Evolutionary conservation across 139 green algal species (phyloP), one percentile per base, ranked within the genome.

Genomic region (Trebouxia sp.): DNA sequence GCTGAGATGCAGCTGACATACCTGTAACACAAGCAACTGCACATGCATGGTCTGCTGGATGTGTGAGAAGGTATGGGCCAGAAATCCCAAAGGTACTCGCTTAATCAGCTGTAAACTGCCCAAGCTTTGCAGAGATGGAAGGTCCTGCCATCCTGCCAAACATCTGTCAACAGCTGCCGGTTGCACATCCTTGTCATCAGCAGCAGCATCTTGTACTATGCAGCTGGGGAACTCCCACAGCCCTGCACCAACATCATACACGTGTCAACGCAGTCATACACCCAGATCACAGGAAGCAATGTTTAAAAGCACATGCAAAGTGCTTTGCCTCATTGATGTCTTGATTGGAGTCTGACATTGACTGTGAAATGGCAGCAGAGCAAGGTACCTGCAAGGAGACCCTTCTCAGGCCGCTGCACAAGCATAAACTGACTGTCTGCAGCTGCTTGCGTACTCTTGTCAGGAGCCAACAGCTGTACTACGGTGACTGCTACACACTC

Each of bases 11-110:
- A n/a, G n/a, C n/a, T n/a, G n/a, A n/a, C 65, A 11, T 50, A 75
- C 81, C 82, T 87, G 50, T 30, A 93, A 43, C n/a, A 83, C 42
- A 32, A 92, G 14, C 38, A 70, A 38, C 75, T 93, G 87, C 58
- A 91, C 86, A 56, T 82, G 74, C 72, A 91, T 80, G 3, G 86
- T 92, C 84, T 92, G 89, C 43, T 82, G 76, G 56, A 94, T 93
- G 78, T 94, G 91, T n/a, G 85, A 91, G 78, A 94, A 94, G 3
- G 92, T 83, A 75, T 94, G 91, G 6, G 86, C 82, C 22, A 87
- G 26, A 28, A 62, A 55, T 30, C 89, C 91, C 55, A 92, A 41
- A 1, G 83, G 45, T 6, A 79, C 48, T 6, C 89, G 83, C 38
- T 24, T 3, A 35, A 43, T 17, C 42, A 72, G 37, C 15, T 72